These are phyloP conservation scores for Handroanthus guayacan DNA, from an alignment of 257 asterid species.

Conservation along the genomic window DNA sequence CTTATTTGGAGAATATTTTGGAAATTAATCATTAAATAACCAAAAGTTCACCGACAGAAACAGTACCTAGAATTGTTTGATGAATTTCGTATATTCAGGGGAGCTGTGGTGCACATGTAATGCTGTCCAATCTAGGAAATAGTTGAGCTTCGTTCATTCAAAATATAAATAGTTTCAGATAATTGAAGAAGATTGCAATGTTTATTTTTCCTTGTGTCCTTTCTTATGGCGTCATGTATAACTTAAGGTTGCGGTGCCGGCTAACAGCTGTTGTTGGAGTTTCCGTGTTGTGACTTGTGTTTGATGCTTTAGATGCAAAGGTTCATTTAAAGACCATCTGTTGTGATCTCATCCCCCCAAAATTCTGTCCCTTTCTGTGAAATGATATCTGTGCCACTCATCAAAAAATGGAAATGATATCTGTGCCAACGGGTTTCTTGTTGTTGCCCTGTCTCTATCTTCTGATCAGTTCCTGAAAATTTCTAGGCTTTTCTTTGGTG, in stretches of 20 bases:
- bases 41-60: not conserved
- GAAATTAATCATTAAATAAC: not conserved
- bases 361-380: not conserved
- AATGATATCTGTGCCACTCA: not conserved
- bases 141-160: not conserved
- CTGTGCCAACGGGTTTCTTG: not conserved
- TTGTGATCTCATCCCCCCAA: slow-evolving; percentile 4
- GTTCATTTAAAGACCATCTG: slow-evolving; percentile 7
- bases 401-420: not conserved
- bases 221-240: not conserved
- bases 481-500: not conserved
- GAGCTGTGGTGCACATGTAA: slow-evolving; percentile 25
- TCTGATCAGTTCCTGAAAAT: not conserved
- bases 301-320: slow-evolving; percentile 9
- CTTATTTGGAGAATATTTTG: slow-evolving; percentile 23
- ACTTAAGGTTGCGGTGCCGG: not conserved
- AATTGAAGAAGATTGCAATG: slow-evolving; percentile 11
- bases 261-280: not conserved
- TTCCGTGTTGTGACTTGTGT: not conserved
- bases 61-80: slow-evolving; percentile 10
- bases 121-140: not conserved
- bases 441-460: slow-evolving; percentile 21
- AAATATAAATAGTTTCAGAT: not conserved
- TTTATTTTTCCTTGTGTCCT: not conserved
- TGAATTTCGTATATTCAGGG: not conserved